Base-by-base conservation (phyloP, 2,329 filamentous ascomycete genomes). In the Penicillium expansum region DNA sequence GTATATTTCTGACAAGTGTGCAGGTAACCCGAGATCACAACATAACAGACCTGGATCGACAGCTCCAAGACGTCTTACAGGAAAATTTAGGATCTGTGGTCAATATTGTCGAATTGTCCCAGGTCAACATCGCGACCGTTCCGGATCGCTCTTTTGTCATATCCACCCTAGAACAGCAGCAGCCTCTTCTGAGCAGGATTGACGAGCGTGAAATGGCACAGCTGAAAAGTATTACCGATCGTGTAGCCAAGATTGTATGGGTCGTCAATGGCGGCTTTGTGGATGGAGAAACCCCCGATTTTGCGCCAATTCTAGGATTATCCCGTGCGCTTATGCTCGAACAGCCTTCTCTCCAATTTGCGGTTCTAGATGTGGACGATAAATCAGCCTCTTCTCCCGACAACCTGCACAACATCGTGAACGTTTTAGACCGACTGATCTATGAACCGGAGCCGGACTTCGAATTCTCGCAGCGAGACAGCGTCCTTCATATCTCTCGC, bases 281-380 rank as follows among this genome's bases (percentile, higher is more conserved):
- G 5, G 20, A 18, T 14, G 53, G 59, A 18, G 32, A 27, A 6
- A 29, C 4, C n/a, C 59, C 59, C n/a, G 53, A 61, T 29, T 51
- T 61, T 32, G 39, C 52, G 3, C 47, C 59, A 2, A 39, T 48
- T 7, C 18, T 18, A 11, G 59, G 59, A 9, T 35, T 59, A 4
- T 47, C 56, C 1, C 52, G 59, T 11, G 38, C 57, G 8, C 37
- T 61, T 13, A 47, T 52, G 42, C 45, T 59, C 3, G 59, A 61
- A 27, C 59, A 61, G 53, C 59, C 57, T n/a, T 41, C 57, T 9
- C 43, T 61, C 11, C 39, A 32, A 20, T 57, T 57, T 30, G 44
- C 50, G 29, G n/a, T 33, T 56, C 18, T 41, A 41, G 38, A 41
- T 41, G 18, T 41, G 18, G 18, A 41, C 5, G 20, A 13, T 7